Conservation (phyloP, 1,284 basidiomycete species). For the Ceratobasidium sp. region DNA sequence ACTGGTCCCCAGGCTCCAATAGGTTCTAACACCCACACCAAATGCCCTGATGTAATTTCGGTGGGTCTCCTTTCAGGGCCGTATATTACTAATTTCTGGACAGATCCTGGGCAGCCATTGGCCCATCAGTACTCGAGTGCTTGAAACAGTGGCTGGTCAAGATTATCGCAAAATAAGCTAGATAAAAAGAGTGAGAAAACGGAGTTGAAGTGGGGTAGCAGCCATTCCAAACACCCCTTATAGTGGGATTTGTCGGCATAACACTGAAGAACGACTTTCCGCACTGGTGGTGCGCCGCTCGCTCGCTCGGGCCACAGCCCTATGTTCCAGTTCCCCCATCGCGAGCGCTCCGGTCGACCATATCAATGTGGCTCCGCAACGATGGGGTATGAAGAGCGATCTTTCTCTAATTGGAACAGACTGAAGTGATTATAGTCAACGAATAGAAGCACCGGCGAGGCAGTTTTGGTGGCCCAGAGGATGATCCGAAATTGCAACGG, state of each 20-base stretch:
- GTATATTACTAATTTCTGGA: too few relatives aligned
- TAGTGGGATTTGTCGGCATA: too few relatives aligned
- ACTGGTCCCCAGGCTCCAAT: too few relatives aligned
- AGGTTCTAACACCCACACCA: too few relatives aligned
- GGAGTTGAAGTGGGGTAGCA: background rate
- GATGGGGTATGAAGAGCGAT: background rate
- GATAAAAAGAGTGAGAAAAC: background rate
- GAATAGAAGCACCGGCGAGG: background rate
- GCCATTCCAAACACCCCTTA: background rate
- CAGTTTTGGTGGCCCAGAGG: too few relatives aligned
- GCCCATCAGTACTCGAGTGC: too few relatives aligned
- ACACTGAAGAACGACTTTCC: background rate
- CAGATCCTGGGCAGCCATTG: too few relatives aligned
- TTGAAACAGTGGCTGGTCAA: too few relatives aligned
- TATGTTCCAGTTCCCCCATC: background rate
- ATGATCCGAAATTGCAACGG: background rate
- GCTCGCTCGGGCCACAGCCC: background rate
- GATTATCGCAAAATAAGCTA: background rate
- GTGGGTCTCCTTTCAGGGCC: too few relatives aligned
- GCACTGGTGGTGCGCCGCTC: background rate
- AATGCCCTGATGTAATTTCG: too few relatives aligned
- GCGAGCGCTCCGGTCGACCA: background rate
- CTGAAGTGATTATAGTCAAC: background rate
- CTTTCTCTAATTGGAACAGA: background rate
- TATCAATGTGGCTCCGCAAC: conserved; percentile 2